Base-by-base conservation (phyloP, 768 basidiomycete genomes). In the Serendipita sp. region DNA sequence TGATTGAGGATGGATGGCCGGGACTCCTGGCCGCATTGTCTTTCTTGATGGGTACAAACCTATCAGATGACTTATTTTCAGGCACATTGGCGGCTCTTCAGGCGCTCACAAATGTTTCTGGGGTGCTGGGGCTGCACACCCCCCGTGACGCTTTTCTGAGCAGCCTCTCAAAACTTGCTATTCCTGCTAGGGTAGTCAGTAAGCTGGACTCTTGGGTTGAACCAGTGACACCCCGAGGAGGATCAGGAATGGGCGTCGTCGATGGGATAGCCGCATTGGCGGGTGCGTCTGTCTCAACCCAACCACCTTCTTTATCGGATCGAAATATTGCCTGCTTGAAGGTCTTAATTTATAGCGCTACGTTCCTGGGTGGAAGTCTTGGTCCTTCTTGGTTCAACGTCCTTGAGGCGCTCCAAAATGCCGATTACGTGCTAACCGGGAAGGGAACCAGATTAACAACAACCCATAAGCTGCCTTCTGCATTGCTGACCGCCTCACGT, bases 71-170 rank as follows among this genome's bases (percentile, higher is more conserved):
- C 54, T 82, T 97, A 2, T 97, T 98, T 71, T 85, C 86, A 8
- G 92, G 94, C 53, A 86, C 89, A 3, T 79, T 96, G 3, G 80
- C 82, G 2, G 86, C 88, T 66, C 83, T 90, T 66, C 89, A 94
- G 69, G 83, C 86, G 4, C 81, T 97, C 75, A 86, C 89, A 2
- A 86, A 89, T 65, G 89, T 91, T 1, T 86, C 90, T 28, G 95
- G 94, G 18, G 88, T 92, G 76, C 82, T 97, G n/a, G 84, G 83
- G 1, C 79, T 97, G 0, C 76, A 79, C 0, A 97, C 92, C 0
- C 92, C 94, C 0, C 82, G 95, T 18, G 93, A 97, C 67, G 94
- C 95, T 0, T 93, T 99, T 76, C 83, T 97, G 71, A 88, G 84
- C 24, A 86, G 83, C 56, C 80, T 99, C 15, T 83, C 90, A n/a